Evolutionary conservation across 192 early-diverging fungal genomes (phyloP).

Genomic region (Martensiomyces pterosporus): DNA sequence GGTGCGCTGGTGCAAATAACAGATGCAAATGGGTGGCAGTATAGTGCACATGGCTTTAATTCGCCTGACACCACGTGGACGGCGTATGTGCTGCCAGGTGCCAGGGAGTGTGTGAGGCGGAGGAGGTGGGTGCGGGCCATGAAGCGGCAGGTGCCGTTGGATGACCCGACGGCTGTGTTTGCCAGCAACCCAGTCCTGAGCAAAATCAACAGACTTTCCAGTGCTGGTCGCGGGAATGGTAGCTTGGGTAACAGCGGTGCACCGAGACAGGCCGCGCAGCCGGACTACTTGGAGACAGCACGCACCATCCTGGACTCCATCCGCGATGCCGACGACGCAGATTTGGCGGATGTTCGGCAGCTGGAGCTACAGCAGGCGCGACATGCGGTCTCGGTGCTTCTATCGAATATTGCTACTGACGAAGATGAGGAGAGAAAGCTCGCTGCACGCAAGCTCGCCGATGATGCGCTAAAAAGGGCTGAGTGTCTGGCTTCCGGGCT

Average conservation of each 20-base stretch:
- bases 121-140: conserved; percentile 75
- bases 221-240: too few relatives aligned
- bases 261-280: not conserved
- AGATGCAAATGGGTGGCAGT: conserved; percentile 73
- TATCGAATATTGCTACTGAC: not conserved
- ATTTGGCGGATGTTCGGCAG: not conserved
- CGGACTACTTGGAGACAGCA: not conserved
- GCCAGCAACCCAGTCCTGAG: not conserved
- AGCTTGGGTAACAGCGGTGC: not conserved
- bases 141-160: conserved; percentile 60
- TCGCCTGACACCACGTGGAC: conserved; percentile 30
- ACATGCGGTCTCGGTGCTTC: not conserved
- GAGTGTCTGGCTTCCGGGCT: not conserved
- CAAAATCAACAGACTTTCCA: too few relatives aligned
- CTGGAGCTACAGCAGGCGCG: not conserved
- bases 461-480: not conserved
- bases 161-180: conserved; percentile 5
- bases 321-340: not conserved
- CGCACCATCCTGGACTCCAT: not conserved
- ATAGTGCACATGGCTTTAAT: conserved; percentile 53
- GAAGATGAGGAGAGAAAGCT: not conserved
- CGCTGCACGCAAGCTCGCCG: not conserved
- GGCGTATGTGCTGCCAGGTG: conserved; percentile 34
- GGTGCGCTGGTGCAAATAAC: conserved; percentile 58
- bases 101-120: conserved; percentile 59